These are phyloP conservation scores for Ustilago nuda DNA, from an alignment of 1,284 basidiomycete genomes.

Conservation along the genomic window DNA sequence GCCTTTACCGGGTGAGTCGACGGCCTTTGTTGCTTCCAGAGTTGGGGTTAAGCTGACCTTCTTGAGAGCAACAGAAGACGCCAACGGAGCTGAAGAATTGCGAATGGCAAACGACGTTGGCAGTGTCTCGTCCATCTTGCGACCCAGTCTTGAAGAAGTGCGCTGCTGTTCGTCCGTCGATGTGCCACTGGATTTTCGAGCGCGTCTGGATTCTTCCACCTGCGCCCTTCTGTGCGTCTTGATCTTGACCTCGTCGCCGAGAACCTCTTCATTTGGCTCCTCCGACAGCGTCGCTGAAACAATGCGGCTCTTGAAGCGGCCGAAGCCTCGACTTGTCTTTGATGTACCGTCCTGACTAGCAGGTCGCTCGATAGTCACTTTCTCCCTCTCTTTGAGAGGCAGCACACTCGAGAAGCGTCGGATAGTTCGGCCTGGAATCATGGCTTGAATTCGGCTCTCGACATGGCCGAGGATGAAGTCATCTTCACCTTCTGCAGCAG, in stretches of 20 bases:
- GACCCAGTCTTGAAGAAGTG: constrained; percentile 8
- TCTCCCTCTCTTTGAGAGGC: constrained; percentile 31
- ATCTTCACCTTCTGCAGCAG: constrained; percentile 21
- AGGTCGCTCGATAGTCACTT: constrained; percentile 26
- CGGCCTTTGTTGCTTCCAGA: constrained; percentile 6
- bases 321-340: constrained; percentile 27
- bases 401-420: constrained; percentile 47
- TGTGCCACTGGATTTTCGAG: neutral
- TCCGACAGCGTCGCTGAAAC: constrained; percentile 29
- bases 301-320: constrained; percentile 37
- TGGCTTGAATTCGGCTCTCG: constrained; percentile 25
- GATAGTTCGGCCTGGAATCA: constrained; percentile 24
- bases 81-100: constrained; percentile 1
- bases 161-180: constrained; percentile 11
- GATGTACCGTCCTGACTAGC: constrained; percentile 27
- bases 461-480: constrained; percentile 45
- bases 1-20: constrained; percentile 23
- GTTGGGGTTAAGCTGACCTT: constrained; percentile 4
- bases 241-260: neutral
- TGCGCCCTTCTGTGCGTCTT: neutral
- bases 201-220: neutral
- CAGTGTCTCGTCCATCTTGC: constrained; percentile 28
- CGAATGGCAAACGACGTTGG: constrained; percentile 28
- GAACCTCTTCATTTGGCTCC: constrained; percentile 22
- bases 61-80: neutral